Percentiles rank a stretch among this genome's conserved stretches.
Conservation (phyloP, 352 stramenopile genomes). For the Globisporangium emineosum region DNA sequence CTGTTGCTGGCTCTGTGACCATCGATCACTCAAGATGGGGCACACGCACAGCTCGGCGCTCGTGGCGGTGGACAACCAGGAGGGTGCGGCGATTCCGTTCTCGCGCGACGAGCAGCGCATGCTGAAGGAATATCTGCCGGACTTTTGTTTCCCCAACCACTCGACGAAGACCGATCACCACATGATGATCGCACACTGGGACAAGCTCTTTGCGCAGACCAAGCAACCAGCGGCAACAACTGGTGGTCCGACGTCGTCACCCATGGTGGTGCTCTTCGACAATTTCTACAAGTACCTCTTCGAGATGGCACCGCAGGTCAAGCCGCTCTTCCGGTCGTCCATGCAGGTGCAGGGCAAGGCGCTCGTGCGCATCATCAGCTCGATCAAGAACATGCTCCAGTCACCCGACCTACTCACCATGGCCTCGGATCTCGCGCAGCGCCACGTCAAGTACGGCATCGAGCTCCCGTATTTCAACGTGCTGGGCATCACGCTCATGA, state of each 20-base stretch:
- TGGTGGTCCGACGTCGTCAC: constrained; percentile 16
- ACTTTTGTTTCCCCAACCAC: constrained; percentile 24
- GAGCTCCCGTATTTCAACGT: constrained; percentile 35
- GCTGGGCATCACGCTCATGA: constrained; percentile 26
- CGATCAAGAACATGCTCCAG: constrained; percentile 36
- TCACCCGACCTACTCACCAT: constrained; percentile 26
- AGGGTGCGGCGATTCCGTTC: constrained; percentile 15
- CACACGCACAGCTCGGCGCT: constrained; percentile 15
- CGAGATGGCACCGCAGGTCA: constrained; percentile 30
- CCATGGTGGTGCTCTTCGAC: constrained; percentile 38
- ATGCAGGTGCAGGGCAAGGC: constrained; percentile 41
- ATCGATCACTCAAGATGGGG: background rate
- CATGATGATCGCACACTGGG: constrained; percentile 25
- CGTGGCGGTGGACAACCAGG: constrained; percentile 20
- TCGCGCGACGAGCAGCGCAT: constrained; percentile 14
- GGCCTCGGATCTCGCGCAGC: constrained; percentile 24
- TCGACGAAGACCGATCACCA: constrained; percentile 25
- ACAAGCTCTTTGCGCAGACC: constrained; percentile 26
- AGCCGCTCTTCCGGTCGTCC: constrained; percentile 36
- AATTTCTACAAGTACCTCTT: constrained; percentile 43
- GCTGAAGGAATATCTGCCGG: constrained; percentile 27
- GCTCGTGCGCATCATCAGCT: constrained; percentile 36
- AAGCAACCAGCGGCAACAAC: constrained; percentile 6
- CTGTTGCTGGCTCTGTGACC: background rate
- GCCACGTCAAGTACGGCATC: constrained; percentile 40